These are phyloP conservation scores for Omphalotus guepiniiformis DNA, from an alignment of 768 basidiomycete species.

Conservation along the genomic window DNA sequence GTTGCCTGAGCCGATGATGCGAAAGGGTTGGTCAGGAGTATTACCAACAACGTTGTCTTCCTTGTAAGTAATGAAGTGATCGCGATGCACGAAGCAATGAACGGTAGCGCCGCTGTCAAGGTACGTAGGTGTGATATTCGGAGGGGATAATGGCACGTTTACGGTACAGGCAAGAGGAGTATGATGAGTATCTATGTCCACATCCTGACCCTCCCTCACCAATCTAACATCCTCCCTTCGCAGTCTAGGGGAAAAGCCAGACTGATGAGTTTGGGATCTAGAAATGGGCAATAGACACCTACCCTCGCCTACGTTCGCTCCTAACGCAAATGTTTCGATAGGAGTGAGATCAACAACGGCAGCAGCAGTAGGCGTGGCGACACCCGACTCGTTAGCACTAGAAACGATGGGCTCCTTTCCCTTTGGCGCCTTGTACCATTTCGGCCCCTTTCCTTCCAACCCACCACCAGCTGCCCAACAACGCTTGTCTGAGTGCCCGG, in stretches of 20 bases:
- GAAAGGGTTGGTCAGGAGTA: not conserved
- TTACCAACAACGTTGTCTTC: not conserved
- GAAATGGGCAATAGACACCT: not conserved
- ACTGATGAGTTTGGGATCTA: not conserved
- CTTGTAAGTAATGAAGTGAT: not conserved
- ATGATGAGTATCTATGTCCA: no score
- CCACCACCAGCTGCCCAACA: conserved; percentile 1
- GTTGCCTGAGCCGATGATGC: not conserved
- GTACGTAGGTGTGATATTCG: not conserved
- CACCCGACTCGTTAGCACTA: not conserved
- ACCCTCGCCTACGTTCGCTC: not conserved
- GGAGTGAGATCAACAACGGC: not conserved
- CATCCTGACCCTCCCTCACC: no score
- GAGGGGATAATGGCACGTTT: no score
- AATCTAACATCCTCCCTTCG: not conserved
- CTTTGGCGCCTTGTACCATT: not conserved
- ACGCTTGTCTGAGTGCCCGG: not conserved
- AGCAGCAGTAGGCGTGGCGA: not conserved
- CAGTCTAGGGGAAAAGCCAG: not conserved
- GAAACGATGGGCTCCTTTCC: not conserved
- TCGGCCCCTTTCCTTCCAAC: not conserved
- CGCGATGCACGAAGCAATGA: not conserved
- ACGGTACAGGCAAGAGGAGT: no score
- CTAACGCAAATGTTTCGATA: no score
- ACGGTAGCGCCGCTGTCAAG: not conserved